These are phyloP conservation scores for Sporothrix sp. DNA, from an alignment of 2,329 filamentous ascomycete species.

Conservation along the genomic window DNA sequence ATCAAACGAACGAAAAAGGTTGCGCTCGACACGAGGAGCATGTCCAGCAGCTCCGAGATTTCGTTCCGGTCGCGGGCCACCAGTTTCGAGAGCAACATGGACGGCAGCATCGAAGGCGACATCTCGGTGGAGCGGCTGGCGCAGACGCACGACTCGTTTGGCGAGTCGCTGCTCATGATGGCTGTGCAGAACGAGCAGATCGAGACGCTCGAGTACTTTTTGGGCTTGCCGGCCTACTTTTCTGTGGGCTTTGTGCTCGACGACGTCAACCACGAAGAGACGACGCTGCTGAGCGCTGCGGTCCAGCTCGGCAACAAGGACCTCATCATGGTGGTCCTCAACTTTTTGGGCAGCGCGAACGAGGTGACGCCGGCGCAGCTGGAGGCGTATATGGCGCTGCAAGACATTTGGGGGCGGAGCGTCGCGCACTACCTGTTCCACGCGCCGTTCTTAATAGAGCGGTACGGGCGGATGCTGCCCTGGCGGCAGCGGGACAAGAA, in stretches of 20 bases:
- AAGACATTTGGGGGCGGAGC: conserved; percentile 80
- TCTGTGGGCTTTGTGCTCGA: conserved; percentile 60
- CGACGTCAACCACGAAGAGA: conserved; percentile 83
- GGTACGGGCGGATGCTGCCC: conserved; percentile 67
- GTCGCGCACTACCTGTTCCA: conserved; percentile 96
- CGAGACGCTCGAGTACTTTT: conserved; percentile 66
- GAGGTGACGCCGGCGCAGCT: conserved; percentile 45
- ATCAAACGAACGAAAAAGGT: conserved; percentile 63
- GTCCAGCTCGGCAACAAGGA: conserved; percentile 73
- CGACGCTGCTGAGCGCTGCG: conserved; percentile 79
- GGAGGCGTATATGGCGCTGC: conserved; percentile 57
- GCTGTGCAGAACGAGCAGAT: conserved; percentile 63
- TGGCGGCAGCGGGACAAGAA: conserved; percentile 93
- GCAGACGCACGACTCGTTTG: conserved; percentile 58
- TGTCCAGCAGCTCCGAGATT: conserved; percentile 75
- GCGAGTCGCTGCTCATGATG: conserved; percentile 86
- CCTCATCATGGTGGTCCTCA: conserved; percentile 64
- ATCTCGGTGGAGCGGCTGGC: conserved; percentile 70
- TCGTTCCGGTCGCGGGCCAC: conserved; percentile 73
- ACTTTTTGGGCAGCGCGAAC: conserved; percentile 49
- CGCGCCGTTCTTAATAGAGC: conserved; percentile 66
- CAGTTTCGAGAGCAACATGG: conserved; percentile 60
- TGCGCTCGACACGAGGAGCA: conserved; percentile 78
- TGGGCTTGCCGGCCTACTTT: conserved; percentile 69
- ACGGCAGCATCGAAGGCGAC: conserved; percentile 71